These are phyloP conservation scores for Penicillium frequentans DNA, from an alignment of 2,329 filamentous ascomycete genomes.

Conservation along the genomic window DNA sequence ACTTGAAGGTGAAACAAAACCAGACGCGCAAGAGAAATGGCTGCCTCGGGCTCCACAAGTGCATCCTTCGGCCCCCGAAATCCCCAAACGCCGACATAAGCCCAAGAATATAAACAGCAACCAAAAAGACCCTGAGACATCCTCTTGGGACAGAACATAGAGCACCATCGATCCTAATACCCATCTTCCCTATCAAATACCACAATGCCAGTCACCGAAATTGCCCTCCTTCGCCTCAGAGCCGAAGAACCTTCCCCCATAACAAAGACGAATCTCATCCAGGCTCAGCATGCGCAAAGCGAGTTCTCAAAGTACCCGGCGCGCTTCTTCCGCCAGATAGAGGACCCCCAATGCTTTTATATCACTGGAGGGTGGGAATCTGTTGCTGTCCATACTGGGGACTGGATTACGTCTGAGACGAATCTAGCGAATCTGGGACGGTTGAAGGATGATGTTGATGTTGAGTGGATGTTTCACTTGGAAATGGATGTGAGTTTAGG, in stretches of 20 bases:
- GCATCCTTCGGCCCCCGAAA: background rate
- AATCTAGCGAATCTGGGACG: slow-evolving; percentile 43
- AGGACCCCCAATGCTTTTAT: slow-evolving; percentile 46
- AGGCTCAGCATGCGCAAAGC: slow-evolving; percentile 40
- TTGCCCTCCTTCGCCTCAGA: slow-evolving; percentile 3
- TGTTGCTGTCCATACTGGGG: slow-evolving; percentile 40
- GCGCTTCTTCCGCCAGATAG: slow-evolving; percentile 44
- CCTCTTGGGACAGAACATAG: no score
- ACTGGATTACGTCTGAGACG: slow-evolving; percentile 43
- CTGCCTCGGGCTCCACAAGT: background rate
- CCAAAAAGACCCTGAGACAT: background rate
- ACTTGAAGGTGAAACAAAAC: background rate
- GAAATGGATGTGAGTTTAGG: slow-evolving; percentile 32
- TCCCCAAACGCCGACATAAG: background rate
- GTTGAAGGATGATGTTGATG: slow-evolving; percentile 38
- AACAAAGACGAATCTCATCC: slow-evolving; percentile 21
- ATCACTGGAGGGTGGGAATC: slow-evolving; percentile 50
- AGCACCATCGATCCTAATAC: background rate
- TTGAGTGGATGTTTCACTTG: slow-evolving; percentile 48
- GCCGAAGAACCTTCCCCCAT: background rate
- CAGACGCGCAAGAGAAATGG: background rate
- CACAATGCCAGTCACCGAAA: slow-evolving; percentile 4
- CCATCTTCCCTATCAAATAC: background rate
- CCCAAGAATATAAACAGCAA: background rate
- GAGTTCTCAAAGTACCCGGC: slow-evolving; percentile 38